Percentiles rank a stretch among this genome's conserved stretches.
Evolutionary conservation across 257 asterid genomes (phyloP).

Genomic region (Leonotis leonurus): DNA sequence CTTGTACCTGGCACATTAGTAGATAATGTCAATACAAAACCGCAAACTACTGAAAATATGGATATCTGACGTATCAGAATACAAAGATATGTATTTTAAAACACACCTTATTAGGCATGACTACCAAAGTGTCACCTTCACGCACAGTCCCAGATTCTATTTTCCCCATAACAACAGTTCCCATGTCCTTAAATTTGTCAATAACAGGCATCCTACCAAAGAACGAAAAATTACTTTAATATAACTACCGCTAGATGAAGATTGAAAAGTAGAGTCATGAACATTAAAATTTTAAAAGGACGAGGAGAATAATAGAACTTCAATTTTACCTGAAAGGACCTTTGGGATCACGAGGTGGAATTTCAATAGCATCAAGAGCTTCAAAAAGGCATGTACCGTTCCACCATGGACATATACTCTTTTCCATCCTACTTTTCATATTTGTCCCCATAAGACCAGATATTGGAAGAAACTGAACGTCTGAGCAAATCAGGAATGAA

Average conservation of each 20-base stretch:
- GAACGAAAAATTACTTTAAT: background rate
- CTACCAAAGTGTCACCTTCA: slow-evolving; percentile 70
- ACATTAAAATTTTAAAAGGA: too few relatives aligned
- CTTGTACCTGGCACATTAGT: slow-evolving; percentile 44
- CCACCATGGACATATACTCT: slow-evolving; percentile 75
- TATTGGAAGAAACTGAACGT: slow-evolving; percentile 86
- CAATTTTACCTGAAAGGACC: slow-evolving; percentile 74
- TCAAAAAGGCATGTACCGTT: slow-evolving; percentile 87
- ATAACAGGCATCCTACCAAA: slow-evolving; percentile 69
- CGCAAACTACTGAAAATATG: background rate
- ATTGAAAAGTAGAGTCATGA: background rate
- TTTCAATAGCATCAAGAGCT: slow-evolving; percentile 76
- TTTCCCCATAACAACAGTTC: slow-evolving; percentile 97
- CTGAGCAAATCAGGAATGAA: slow-evolving; percentile 37
- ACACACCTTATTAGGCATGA: slow-evolving; percentile 94
- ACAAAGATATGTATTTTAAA: background rate
- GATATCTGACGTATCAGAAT: background rate
- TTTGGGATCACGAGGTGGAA: slow-evolving; percentile 76
- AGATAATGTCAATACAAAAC: background rate
- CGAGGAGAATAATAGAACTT: too few relatives aligned
- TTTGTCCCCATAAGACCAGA: slow-evolving; percentile 83
- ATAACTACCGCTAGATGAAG: background rate
- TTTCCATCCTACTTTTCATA: slow-evolving; percentile 60
- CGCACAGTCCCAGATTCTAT: slow-evolving; percentile 83
- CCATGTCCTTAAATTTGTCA: slow-evolving; percentile 91